Evolutionary conservation across 2,329 filamentous ascomycete species (phyloP), one percentile per base, ranked within the genome.

Genomic region (Phialemoniopsis sp.): DNA sequence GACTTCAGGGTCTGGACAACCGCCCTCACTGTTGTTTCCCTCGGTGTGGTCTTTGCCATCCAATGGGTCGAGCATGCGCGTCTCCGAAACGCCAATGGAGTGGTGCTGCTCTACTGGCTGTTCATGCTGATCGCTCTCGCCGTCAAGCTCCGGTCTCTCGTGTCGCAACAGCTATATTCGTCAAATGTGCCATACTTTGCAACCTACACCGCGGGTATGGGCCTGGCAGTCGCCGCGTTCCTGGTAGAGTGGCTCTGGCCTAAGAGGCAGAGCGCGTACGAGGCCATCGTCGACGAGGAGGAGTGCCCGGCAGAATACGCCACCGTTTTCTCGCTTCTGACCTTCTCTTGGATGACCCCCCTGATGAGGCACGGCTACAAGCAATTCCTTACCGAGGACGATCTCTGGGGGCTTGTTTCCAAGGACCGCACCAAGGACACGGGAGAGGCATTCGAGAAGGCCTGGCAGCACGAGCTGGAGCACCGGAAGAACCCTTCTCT

Each of bases 281-380:
- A 74, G 41, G 75, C 67, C 16, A 64, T 82, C 40, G 60, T 74
- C 14, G 77, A 79, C 19, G 75, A 80, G 40, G 76, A 76, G 31
- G 77, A 82, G 51, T 82, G 79, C 40, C 86, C 86, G 0, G 82
- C 87, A 46, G 90, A 97, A 63, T 95, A 95, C 59, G 90, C 93
- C 12, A 89, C 91, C 44, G 73, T 97, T 38, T 98, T 98, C 66
- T 95, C 91, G 4, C 80, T 87, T 37, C 74, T 98, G 34, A 95
- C 91, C 0, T 98, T 98, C 62, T 84, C 86, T 39, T 98, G 93
- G 93, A 96, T 98, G 91, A 97, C 93, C 0, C 90, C 93, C 1
- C 69, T 98, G 78, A 98, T 98, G 93, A 89, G 82, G 57, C 85
- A 85, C 56, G 93, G 93, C 2, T 97, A 98, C 69, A 87, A 85